Evolutionary conservation across 139 green algal genomes (phyloP), one percentile per base, ranked within the genome.

Genomic region (Axilococcus clingmanii): DNA sequence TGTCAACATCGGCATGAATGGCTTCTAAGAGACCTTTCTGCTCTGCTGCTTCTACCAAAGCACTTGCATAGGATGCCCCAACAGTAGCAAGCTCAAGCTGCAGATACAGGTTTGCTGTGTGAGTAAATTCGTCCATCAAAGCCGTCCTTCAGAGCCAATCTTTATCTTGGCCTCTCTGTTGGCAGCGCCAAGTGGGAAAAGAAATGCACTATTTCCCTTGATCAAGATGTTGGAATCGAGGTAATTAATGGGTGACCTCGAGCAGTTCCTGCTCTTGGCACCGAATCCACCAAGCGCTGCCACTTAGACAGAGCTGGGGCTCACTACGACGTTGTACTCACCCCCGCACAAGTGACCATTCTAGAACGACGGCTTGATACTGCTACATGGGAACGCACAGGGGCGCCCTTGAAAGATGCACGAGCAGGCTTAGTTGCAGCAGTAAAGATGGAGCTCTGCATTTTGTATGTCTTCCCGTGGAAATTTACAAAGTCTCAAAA

Each of bases 31-130:
- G 74, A 49, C 76, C 75, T 54, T 85, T 87, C 40, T 77, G 70
- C 55, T 93, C 64, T 16, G 85, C 87, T 7, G 95, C 71, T 37
- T 96, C 83, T 3, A 97, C 61, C n/a, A 99, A 79, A 14, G 90
- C 92, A 59, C 82, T 88, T 42, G 89, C 92, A 50, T 99, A 99
- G 28, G 71, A 65, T 40, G 68, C 55, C 37, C 72, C 78, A 9
- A 93, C 77, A 25, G 68, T 45, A 17, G 72, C 59, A 33, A 46
- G 34, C 23, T 59, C 53, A 7, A 55, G 17, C 66, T 71, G 54
- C 3, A 38, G 15, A 51, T 7, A 34, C 24, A 35, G 22, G 8
- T 24, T 38, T 38, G 11, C 33, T 24, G 22, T 9, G 16, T 45
- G 12, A 20, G 38, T 45, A 45, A 25, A 20, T 24, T 24, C 11